These are phyloP conservation scores for Kwoniella shivajii DNA, from an alignment of 1,284 basidiomycete genomes.

Conservation along the genomic window DNA sequence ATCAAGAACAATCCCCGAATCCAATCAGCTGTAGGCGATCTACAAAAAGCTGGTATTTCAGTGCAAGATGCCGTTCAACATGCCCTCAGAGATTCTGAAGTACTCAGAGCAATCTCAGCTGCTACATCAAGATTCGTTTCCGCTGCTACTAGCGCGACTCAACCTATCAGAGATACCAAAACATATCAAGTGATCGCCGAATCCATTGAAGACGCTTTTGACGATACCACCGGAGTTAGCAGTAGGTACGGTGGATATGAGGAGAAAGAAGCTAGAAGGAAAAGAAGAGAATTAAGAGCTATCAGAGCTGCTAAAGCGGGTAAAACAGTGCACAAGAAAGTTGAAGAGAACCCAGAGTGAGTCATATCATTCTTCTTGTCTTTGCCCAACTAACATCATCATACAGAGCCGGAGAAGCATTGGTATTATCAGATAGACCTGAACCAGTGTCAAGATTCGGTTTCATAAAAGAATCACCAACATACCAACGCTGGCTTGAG, in stretches of 20 bases:
- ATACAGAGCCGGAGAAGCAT: constrained; percentile 74
- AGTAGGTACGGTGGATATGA: constrained; percentile 92
- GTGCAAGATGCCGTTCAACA: constrained; percentile 91
- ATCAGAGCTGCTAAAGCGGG: constrained; percentile 73
- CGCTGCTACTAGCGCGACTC: constrained; percentile 75
- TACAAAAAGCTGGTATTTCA: constrained; percentile 84
- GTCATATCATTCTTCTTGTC: constrained; percentile 36
- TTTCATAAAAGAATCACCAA: constrained; percentile 63
- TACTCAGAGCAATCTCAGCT: constrained; percentile 73
- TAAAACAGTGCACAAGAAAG: constrained; percentile 59
- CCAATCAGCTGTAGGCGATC: constrained; percentile 85
- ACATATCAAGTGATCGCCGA: constrained; percentile 92
- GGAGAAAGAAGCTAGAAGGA: constrained; percentile 81
- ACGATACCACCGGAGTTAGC: constrained; percentile 66
- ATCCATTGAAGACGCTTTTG: constrained; percentile 86
- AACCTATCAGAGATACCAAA: constrained; percentile 90
- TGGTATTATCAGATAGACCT: constrained; percentile 69
- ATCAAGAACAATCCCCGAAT: constrained; percentile 96
- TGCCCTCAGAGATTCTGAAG: constrained; percentile 88
- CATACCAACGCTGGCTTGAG: constrained; percentile 60
- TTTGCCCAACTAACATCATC: background rate
- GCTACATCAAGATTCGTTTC: constrained; percentile 76
- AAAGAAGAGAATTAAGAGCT: constrained; percentile 67
- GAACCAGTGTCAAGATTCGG: constrained; percentile 57
- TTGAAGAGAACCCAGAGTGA: constrained; percentile 76